phyloP scores from a whole-genome alignment of 306 rosid species.

The Quercus rubra region DNA sequence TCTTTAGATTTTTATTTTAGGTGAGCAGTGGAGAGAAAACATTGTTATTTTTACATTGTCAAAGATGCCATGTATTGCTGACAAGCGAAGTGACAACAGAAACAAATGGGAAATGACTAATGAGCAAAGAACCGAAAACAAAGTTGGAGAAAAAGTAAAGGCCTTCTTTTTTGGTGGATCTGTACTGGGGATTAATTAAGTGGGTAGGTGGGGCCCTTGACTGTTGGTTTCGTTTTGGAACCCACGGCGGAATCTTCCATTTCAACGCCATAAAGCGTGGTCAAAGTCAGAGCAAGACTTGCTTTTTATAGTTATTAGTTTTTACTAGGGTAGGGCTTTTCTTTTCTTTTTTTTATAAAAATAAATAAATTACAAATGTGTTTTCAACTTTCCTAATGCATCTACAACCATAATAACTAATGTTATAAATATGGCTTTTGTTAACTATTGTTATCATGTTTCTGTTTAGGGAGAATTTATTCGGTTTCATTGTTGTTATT shows the following conservation, averaged over 20 bases:
- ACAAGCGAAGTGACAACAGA: neutral
- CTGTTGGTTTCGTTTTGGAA: neutral
- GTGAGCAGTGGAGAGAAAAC: no score
- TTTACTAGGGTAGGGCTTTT: neutral
- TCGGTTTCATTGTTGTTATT: no score
- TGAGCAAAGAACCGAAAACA: neutral
- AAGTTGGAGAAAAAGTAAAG: neutral
- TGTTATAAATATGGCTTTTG: no score
- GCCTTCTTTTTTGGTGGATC: no score
- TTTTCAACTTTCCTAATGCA: no score
- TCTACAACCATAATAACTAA: no score
- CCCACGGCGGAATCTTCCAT: neutral
- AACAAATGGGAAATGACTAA: neutral
- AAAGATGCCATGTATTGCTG: neutral
- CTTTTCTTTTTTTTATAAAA: no score
- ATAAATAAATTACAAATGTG: no score
- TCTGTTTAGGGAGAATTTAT: no score
- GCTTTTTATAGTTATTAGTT: neutral
- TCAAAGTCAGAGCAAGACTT: neutral
- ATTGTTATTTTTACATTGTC: neutral
- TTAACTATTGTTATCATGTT: no score
- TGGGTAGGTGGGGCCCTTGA: neutral
- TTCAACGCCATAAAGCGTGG: neutral
- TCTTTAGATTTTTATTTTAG: neutral
- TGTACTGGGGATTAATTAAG: neutral